Evolutionary conservation across 352 stramenopile genomes (phyloP).

Genomic region (Phytopythium sindhum): DNA sequence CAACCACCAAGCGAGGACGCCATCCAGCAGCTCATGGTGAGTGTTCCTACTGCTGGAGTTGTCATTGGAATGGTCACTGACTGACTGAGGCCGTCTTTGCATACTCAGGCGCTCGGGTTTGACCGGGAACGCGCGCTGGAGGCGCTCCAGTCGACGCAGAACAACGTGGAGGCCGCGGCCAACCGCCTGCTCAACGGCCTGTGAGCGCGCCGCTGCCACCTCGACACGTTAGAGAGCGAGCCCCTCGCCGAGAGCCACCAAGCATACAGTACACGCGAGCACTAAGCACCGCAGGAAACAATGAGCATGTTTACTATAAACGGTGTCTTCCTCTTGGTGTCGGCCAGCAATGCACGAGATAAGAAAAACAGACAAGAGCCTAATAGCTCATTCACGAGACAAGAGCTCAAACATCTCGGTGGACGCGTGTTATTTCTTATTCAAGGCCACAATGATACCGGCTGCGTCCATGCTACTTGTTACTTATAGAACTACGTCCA

Average conservation of each 20-base stretch:
- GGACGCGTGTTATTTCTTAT: not conserved
- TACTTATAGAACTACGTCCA: not conserved
- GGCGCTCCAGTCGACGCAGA: slow-evolving; percentile 69
- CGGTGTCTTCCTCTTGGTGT: no score
- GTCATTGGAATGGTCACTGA: slow-evolving; percentile 5
- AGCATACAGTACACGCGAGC: not conserved
- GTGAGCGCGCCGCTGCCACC: not conserved
- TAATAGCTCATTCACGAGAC: no score
- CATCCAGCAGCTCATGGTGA: slow-evolving; percentile 78
- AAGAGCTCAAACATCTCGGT: not conserved
- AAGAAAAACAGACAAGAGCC: not conserved
- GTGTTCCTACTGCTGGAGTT: slow-evolving; percentile 5
- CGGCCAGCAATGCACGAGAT: no score
- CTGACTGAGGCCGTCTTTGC: slow-evolving; percentile 10
- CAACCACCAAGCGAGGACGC: slow-evolving; percentile 67
- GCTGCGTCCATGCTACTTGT: not conserved
- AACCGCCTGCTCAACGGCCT: slow-evolving; percentile 81
- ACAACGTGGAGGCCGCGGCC: slow-evolving; percentile 85
- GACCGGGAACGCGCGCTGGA: slow-evolving; percentile 65
- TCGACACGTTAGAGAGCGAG: slow-evolving; percentile 12
- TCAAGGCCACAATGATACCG: not conserved
- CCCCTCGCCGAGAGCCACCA: no score
- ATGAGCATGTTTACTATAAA: not conserved
- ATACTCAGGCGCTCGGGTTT: slow-evolving; percentile 56
- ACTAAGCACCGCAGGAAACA: not conserved